Evolutionary conservation across 1,139 yeast species (phyloP).

Genomic region (Scheffersomyces stambukii): DNA sequence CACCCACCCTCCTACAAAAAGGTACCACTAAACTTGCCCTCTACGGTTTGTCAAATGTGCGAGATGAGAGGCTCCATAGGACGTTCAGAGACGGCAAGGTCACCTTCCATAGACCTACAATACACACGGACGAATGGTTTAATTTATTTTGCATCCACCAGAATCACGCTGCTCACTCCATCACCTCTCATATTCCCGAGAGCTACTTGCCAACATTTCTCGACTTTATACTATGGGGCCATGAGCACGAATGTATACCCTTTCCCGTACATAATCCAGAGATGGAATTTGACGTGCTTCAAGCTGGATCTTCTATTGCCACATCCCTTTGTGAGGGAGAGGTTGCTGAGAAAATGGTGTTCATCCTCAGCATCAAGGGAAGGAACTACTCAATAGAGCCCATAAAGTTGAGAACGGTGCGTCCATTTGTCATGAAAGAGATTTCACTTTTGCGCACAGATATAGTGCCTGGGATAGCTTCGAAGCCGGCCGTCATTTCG

Average conservation of each 20-base stretch:
- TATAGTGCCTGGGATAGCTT: slow-evolving; percentile 60
- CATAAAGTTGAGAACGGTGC: slow-evolving; percentile 62
- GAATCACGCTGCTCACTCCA: slow-evolving; percentile 76
- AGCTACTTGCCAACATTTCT: slow-evolving; percentile 74
- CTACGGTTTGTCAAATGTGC: slow-evolving; percentile 82
- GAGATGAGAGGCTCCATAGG: slow-evolving; percentile 84
- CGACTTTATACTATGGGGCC: slow-evolving; percentile 92
- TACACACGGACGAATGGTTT: slow-evolving; percentile 67
- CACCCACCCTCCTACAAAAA: slow-evolving; percentile 80
- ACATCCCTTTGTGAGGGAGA: slow-evolving; percentile 90
- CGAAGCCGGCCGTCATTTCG: slow-evolving; percentile 56
- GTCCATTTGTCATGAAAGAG: slow-evolving; percentile 79
- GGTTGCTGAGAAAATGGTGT: slow-evolving; percentile 68
- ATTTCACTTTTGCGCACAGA: slow-evolving; percentile 52
- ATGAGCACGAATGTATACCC: slow-evolving; percentile 92
- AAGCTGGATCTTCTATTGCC: slow-evolving; percentile 94
- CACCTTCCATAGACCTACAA: slow-evolving; percentile 68
- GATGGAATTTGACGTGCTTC: slow-evolving; percentile 73
- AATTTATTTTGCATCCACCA: slow-evolving; percentile 90
- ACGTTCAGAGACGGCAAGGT: slow-evolving; percentile 81
- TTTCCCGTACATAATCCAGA: slow-evolving; percentile 62
- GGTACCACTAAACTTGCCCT: slow-evolving; percentile 80
- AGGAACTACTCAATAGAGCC: slow-evolving; percentile 60
- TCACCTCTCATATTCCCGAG: slow-evolving; percentile 82
- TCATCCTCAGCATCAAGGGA: slow-evolving; percentile 61